These are phyloP conservation scores for Dissophora ornata DNA, from an alignment of 192 early-diverging fungal species.

Conservation along the genomic window DNA sequence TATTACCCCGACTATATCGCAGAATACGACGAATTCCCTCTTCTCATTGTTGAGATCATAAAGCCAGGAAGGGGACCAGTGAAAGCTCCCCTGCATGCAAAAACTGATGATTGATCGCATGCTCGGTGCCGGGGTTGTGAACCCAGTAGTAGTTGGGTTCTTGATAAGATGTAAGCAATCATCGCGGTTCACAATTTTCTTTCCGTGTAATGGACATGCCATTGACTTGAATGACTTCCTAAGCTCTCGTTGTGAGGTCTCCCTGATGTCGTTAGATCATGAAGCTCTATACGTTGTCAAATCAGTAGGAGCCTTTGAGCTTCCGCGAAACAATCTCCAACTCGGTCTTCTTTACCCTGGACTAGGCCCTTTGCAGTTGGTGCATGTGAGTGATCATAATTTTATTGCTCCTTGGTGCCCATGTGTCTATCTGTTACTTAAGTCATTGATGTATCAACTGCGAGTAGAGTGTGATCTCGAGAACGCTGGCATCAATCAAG, in stretches of 20 bases:
- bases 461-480: constrained; percentile 6
- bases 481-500: constrained; percentile 7
- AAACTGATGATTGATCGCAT: constrained; percentile 15
- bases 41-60: constrained; percentile 22
- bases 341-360: constrained; percentile 17
- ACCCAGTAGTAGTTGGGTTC: constrained; percentile 5
- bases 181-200: background rate
- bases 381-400: constrained; percentile 14
- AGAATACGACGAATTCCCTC: constrained; percentile 9
- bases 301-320: constrained; percentile 15
- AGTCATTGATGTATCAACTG: background rate
- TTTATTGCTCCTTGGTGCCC: background rate
- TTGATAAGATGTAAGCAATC: constrained; percentile 1
- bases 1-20: constrained; percentile 30
- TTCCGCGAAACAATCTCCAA: constrained; percentile 28
- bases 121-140: constrained; percentile 15
- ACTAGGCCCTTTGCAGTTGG: constrained; percentile 9
- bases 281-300: constrained; percentile 24
- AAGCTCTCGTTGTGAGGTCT: constrained; percentile 27
- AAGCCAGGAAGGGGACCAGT: constrained; percentile 23
- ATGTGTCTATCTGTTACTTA: background rate
- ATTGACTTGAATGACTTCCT: constrained; percentile 4
- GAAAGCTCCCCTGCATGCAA: constrained; percentile 20
- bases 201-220: background rate
- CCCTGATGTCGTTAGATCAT: constrained; percentile 10